Evolutionary conservation across 2,329 filamentous ascomycete genomes (phyloP).

Genomic region (Ploettnerulaceae sp.): DNA sequence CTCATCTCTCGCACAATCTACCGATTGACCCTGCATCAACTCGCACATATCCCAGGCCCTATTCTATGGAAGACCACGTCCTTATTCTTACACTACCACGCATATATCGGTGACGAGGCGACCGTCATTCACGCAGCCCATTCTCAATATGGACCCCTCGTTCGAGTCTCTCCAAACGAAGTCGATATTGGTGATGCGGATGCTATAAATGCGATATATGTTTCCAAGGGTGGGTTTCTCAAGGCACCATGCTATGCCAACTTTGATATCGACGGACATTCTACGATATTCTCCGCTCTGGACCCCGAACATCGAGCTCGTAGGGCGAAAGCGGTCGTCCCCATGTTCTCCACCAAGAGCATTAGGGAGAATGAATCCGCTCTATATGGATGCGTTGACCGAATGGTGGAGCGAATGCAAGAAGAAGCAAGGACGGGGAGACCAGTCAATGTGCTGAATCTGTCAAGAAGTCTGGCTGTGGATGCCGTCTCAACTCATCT

Average conservation of each 20-base stretch:
- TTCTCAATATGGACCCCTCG: conserved; percentile 31
- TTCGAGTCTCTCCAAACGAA: conserved; percentile 35
- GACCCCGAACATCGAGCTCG: conserved; percentile 38
- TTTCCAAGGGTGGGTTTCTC: conserved; percentile 46
- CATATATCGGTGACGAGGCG: conserved; percentile 36
- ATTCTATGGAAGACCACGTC: conserved; percentile 32
- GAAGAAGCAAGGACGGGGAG: conserved; percentile 33
- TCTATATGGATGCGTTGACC: conserved; percentile 39
- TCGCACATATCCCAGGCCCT: conserved; percentile 38
- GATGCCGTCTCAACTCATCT: conserved; percentile 51
- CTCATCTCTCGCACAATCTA: conserved; percentile 30
- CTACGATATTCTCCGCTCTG: conserved; percentile 48
- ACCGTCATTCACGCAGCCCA: conserved; percentile 27
- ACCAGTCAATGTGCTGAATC: conserved; percentile 44
- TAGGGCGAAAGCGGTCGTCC: conserved; percentile 46
- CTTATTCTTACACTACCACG: conserved; percentile 35
- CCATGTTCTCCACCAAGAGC: conserved; percentile 45
- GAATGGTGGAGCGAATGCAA: conserved; percentile 39
- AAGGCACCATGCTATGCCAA: conserved; percentile 50
- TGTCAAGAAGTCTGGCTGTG: conserved; percentile 45
- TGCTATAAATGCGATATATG: conserved; percentile 44
- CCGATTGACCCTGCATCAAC: conserved; percentile 36
- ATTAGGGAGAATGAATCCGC: conserved; percentile 38
- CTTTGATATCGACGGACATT: conserved; percentile 52
- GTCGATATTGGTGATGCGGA: conserved; percentile 34